phyloP scores from a whole-genome alignment of 2,329 filamentous ascomycete species.

The Colletotrichum acutatum region DNA sequence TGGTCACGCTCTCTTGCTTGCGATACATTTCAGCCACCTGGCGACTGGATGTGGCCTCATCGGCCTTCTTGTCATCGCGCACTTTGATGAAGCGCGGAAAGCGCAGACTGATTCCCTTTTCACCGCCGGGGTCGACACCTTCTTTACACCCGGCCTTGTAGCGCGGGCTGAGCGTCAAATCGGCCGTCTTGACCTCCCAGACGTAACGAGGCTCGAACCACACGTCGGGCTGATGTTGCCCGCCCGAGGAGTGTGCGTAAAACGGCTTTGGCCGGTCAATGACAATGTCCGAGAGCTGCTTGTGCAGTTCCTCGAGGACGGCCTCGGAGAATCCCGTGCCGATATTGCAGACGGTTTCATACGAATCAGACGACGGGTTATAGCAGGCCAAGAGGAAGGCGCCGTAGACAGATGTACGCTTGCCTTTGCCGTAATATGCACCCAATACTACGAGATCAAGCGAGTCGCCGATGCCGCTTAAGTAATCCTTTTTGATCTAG shows the following conservation, averaged over 20 bases:
- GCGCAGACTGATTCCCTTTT: conserved; percentile 85
- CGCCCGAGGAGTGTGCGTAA: conserved; percentile 84
- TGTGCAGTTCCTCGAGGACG: conserved; percentile 88
- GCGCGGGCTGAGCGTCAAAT: conserved; percentile 89
- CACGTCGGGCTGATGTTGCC: conserved; percentile 95
- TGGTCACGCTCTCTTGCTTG: conserved; percentile 90
- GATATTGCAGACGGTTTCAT: conserved; percentile 98
- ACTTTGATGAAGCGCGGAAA: conserved; percentile 95
- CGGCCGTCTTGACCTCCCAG: conserved; percentile 98
- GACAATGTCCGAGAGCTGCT: conserved; percentile 77
- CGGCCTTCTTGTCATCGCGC: conserved; percentile 95
- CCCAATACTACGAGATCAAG: conserved; percentile 96
- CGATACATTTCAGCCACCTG: conserved; percentile 98
- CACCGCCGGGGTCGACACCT: conserved; percentile 76
- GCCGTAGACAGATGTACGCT: conserved; percentile 94
- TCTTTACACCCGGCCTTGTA: conserved; percentile 93
- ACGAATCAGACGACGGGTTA: conserved; percentile 81
- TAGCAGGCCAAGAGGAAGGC: conserved; percentile 96
- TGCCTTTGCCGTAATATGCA: conserved; percentile 93
- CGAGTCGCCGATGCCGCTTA: conserved; percentile 92
- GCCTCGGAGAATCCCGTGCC: conserved; percentile 96
- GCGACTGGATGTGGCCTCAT: conserved; percentile 84
- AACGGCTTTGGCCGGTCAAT: conserved; percentile 96
- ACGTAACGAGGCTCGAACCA: conserved; percentile 97
- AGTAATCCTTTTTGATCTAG: conserved; percentile 97